Evolutionary conservation across 1,139 yeast species (phyloP).

Genomic region (Maudiozyma humilis): DNA sequence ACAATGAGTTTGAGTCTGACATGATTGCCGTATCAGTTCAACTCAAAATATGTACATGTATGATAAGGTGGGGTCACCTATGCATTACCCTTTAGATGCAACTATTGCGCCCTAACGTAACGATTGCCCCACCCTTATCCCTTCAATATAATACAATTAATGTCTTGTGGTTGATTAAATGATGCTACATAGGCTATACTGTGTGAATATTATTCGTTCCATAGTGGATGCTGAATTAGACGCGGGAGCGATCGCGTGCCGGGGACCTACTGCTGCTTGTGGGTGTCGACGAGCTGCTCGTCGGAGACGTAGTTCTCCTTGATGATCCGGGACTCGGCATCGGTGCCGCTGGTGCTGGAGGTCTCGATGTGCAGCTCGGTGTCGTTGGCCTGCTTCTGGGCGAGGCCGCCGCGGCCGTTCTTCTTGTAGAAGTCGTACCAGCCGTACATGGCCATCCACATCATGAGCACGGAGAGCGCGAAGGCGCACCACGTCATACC

Average conservation of each 20-base stretch:
- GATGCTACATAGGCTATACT: neutral
- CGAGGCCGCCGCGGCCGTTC: neutral
- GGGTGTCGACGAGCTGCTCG: neutral
- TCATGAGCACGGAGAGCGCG: conserved; percentile 19
- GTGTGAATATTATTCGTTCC: neutral
- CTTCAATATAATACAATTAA: no score
- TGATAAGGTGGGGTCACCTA: no score
- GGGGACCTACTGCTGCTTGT: neutral
- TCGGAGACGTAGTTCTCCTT: neutral
- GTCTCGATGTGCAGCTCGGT: conserved; percentile 1
- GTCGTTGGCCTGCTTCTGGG: neutral
- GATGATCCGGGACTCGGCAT: conserved; percentile 5
- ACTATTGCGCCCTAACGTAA: no score
- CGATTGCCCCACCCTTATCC: no score
- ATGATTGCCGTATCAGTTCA: no score
- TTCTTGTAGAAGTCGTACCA: conserved; percentile 8
- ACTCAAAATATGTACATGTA: no score
- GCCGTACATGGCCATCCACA: conserved; percentile 11
- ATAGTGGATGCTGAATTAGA: no score
- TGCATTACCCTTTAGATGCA: no score
- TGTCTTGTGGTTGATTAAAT: no score
- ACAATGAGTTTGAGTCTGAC: no score
- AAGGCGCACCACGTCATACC: conserved; percentile 30
- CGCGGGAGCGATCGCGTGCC: no score
- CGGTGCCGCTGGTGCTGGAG: conserved; percentile 1